phyloP scores from a whole-genome alignment of 495 filamentous ascomycete species.

The Penicillium tannophilum region DNA sequence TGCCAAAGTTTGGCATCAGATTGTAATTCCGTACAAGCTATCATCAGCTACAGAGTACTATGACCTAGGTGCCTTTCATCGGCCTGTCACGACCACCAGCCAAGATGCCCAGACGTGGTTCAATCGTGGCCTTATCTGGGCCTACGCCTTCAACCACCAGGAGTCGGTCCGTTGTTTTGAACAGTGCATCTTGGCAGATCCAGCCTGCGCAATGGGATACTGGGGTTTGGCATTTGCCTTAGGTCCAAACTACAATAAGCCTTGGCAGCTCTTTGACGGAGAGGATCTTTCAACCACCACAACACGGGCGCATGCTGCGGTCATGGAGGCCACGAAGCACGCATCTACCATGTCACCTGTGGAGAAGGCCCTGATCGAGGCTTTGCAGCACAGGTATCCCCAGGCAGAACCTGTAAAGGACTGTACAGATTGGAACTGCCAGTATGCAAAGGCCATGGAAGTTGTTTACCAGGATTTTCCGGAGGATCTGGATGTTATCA shows the following conservation, averaged over 20 bases:
- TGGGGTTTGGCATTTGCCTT: constrained; percentile 68
- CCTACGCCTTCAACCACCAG: constrained; percentile 67
- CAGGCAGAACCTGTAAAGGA: constrained; percentile 39
- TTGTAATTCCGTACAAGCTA: constrained; percentile 5
- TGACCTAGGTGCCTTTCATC: constrained; percentile 56
- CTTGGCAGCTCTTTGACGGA: constrained; percentile 66
- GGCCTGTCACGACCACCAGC: constrained; percentile 47
- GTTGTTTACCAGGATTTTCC: constrained; percentile 54
- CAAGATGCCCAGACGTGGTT: constrained; percentile 59
- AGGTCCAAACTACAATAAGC: constrained; percentile 76
- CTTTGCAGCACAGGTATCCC: constrained; percentile 59
- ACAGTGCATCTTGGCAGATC: constrained; percentile 54
- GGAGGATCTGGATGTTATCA: constrained; percentile 60
- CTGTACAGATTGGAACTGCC: constrained; percentile 53
- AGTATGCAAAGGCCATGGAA: constrained; percentile 64
- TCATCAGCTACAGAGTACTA: constrained; percentile 43
- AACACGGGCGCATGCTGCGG: constrained; percentile 45
- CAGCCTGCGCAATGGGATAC: constrained; percentile 60
- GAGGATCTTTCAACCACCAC: constrained; percentile 53
- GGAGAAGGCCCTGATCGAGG: constrained; percentile 60
- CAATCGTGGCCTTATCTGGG: constrained; percentile 63
- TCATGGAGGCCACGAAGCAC: constrained; percentile 41
- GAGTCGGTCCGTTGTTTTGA: constrained; percentile 62
- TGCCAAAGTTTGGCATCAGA: constrained; percentile 13
- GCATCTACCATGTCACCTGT: constrained; percentile 32